A percentile compares a stretch with the other conserved stretches of the same genome.
Evolutionary conservation across 495 filamentous ascomycete species (phyloP).

Genomic region (Aspergillus leporis): DNA sequence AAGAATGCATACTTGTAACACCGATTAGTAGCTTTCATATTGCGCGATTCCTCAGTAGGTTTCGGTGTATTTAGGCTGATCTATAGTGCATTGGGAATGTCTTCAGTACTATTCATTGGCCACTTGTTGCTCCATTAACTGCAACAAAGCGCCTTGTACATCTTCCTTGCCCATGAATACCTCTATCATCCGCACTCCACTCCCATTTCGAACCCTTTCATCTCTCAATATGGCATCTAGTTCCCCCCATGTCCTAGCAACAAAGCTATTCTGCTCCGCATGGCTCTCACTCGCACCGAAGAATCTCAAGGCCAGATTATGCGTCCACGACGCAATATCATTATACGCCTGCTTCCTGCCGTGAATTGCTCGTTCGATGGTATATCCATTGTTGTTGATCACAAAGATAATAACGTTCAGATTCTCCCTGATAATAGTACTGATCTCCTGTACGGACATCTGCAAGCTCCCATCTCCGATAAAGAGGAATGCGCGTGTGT

Average conservation of each 20-base stretch:
- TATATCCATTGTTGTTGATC: conserved; percentile 72
- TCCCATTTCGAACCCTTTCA: not conserved
- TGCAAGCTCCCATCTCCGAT: conserved; percentile 82
- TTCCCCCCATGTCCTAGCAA: conserved; percentile 20
- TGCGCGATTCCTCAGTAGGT: no score
- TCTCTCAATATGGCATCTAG: not conserved
- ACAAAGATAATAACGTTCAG: conserved; percentile 72
- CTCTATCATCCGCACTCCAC: not conserved
- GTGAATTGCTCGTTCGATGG: conserved; percentile 71
- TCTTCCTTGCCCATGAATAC: not conserved
- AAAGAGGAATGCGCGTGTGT: conserved; percentile 59
- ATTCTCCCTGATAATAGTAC: conserved; percentile 67
- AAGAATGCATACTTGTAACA: no score
- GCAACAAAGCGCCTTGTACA: not conserved
- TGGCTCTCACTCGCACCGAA: conserved; percentile 30
- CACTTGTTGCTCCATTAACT: not conserved
- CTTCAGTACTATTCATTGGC: not conserved
- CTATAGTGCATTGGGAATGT: not conserved
- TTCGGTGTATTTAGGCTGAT: not conserved
- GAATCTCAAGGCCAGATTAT: conserved; percentile 36
- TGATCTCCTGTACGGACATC: conserved; percentile 72
- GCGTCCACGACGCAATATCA: conserved; percentile 65
- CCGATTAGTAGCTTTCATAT: no score
- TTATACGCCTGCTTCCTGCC: conserved; percentile 70
- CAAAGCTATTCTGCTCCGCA: conserved; percentile 7